phyloP scores from a whole-genome alignment of 371 early-diverging fungal genomes.

The Mucor velutinosus region DNA sequence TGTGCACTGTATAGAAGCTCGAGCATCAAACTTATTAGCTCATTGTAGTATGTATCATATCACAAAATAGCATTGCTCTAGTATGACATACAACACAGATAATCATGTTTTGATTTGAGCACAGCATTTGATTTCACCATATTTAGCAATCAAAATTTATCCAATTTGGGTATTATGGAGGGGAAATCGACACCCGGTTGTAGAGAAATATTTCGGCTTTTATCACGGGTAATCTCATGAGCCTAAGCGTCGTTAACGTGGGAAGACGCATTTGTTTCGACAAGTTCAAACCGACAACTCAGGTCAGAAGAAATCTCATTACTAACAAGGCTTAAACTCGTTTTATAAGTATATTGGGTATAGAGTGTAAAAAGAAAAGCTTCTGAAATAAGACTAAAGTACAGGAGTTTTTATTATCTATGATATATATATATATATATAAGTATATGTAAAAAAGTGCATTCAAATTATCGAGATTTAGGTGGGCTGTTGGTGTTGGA shows the following conservation, averaged over 20 bases:
- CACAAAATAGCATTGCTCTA: too few species aligned
- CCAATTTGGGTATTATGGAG: too few species aligned
- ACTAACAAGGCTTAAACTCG: neutral
- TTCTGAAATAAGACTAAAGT: neutral
- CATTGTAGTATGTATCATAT: too few species aligned
- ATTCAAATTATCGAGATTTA: neutral
- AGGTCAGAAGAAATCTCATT: neutral
- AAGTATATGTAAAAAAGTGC: neutral
- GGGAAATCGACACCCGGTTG: too few species aligned
- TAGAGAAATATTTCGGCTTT: too few species aligned
- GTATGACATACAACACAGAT: too few species aligned
- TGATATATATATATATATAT: neutral
- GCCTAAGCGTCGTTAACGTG: neutral
- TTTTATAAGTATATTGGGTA: too few species aligned
- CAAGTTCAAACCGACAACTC: neutral
- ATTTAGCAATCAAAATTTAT: too few species aligned
- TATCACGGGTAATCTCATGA: neutral
- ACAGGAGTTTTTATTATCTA: slow-evolving; percentile 1
- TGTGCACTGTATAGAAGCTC: too few species aligned
- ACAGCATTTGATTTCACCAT: too few species aligned
- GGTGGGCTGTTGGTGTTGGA: neutral
- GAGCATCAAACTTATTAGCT: too few species aligned
- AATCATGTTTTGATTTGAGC: too few species aligned
- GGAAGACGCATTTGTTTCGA: neutral
- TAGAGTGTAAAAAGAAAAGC: neutral